Evolutionary conservation across 768 basidiomycete species (phyloP).

Genomic region (Serpula lacrymans): DNA sequence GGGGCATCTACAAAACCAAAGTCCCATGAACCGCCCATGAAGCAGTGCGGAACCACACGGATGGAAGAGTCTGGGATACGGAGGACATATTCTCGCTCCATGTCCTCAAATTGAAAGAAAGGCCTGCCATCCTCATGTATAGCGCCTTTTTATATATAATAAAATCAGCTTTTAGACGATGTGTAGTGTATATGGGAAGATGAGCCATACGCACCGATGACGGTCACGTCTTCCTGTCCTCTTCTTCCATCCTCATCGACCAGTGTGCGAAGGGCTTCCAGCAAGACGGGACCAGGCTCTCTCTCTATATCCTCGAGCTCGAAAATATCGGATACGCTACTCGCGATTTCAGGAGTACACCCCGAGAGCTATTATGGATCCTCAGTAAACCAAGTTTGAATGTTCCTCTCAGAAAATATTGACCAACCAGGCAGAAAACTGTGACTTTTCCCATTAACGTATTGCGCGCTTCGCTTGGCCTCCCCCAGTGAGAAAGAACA

Average conservation of each 20-base stretch:
- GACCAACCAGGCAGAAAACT: not conserved
- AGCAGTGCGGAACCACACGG: not conserved
- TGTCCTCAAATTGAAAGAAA: not conserved
- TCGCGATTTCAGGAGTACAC: not conserved
- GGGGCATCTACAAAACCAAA: not conserved
- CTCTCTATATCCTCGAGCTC: not conserved
- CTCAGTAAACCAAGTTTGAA: not conserved
- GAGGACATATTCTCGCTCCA: not conserved
- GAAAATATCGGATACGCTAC: not conserved
- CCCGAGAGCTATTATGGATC: not conserved
- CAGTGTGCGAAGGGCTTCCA: not conserved
- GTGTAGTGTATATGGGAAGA: no score
- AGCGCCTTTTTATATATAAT: no score
- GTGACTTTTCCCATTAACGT: not conserved
- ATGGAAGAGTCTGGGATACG: not conserved
- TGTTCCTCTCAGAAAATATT: not conserved
- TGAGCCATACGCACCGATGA: no score
- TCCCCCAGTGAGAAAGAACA: no score
- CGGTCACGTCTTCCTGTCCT: not conserved
- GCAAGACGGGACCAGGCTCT: not conserved
- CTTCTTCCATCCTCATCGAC: not conserved
- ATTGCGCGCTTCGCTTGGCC: no score
- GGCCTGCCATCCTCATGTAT: not conserved
- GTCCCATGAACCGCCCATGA: not conserved
- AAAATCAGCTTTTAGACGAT: no score